Base-by-base conservation (phyloP, 208 protist genomes). In the Trypanosoma cruzi region DNA sequence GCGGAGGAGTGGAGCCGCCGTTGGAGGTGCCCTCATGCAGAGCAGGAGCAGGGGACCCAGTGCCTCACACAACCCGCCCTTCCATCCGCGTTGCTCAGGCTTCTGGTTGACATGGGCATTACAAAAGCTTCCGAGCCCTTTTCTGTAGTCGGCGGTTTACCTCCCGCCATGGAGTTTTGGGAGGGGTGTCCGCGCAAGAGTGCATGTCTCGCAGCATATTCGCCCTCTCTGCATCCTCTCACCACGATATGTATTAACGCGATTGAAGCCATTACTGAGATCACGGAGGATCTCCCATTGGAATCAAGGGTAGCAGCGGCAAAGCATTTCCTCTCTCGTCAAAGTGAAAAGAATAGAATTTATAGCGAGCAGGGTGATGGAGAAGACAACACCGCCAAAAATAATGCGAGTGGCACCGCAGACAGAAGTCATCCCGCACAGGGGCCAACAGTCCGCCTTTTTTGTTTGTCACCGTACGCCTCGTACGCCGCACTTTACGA, bases 181-280 rank as follows among this genome's bases (percentile, higher is more conserved):
- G 7, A 28, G 14, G 14, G 8, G 7, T 71, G 8, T 29, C 14
- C 18, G 16, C 22, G 22, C 3, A 56, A 49, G 10, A 52, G 24
- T 4, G 1, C 3, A 29, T 18, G 14, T 24, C n/a, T 13, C 8
- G 26, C 63, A n/a, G 24, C 40, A 50, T 42, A 24, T 22, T 26
- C 29, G 46, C 5, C 18, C 24, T 14, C 57, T 32, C 26, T 62
- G 26, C 61, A 61, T 11, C 69, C 61, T 42, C 20, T 74, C 29
- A 74, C 50, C 28, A 61, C 60, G 1, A 26, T 74, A 24, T 74
- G 42, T 29, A 40, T 74, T 28, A 64, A 68, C 37, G 69, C 69
- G 5, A 57, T 74, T 4, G 60, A 74, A 16, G 7, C 5, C 24
- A 66, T 73, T 26, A 31, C 42, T n/a, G 68, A 73, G 36, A 36